Conservation (phyloP, 2,329 filamentous ascomycete genomes). For the Fusarium multiceps region DNA sequence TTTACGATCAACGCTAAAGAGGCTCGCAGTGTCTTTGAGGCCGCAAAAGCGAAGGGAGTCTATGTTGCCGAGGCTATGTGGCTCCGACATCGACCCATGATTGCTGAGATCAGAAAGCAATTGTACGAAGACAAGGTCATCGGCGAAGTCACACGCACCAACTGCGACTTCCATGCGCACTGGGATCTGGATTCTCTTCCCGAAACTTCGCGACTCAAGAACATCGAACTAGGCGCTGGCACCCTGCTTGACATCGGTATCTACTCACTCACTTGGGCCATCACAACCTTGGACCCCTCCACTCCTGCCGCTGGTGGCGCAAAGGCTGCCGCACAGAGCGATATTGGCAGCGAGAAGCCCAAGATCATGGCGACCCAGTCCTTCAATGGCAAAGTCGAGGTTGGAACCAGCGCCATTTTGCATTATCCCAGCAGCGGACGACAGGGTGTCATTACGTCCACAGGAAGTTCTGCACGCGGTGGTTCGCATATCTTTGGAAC, state of each 20-base stretch:
- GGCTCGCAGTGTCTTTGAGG: constrained; percentile 39
- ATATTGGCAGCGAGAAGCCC: not conserved
- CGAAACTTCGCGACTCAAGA: not conserved
- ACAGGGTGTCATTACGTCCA: not conserved
- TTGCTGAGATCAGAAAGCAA: constrained; percentile 27
- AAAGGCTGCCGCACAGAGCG: not conserved
- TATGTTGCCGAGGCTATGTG: constrained; percentile 54
- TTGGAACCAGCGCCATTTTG: not conserved
- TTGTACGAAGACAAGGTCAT: constrained; percentile 59
- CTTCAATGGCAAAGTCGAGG: not conserved
- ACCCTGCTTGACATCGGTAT: constrained; percentile 16
- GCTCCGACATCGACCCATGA: constrained; percentile 51
- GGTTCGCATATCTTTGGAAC: not conserved
- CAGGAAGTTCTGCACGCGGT: not conserved
- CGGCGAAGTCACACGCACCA: constrained; percentile 1
- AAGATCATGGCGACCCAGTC: not conserved
- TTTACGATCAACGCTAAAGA: constrained; percentile 49
- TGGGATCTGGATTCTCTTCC: not conserved
- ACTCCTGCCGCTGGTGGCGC: not conserved
- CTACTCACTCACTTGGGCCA: constrained; percentile 45
- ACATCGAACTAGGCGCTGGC: not conserved
- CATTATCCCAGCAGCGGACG: not conserved
- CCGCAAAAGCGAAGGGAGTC: constrained; percentile 48
- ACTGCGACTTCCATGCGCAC: not conserved
- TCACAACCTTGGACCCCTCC: not conserved